Evolutionary conservation across 192 early-diverging fungal species (phyloP), one percentile per base, ranked within the genome.

Genomic region (Pecoramyces ruminantium): DNA sequence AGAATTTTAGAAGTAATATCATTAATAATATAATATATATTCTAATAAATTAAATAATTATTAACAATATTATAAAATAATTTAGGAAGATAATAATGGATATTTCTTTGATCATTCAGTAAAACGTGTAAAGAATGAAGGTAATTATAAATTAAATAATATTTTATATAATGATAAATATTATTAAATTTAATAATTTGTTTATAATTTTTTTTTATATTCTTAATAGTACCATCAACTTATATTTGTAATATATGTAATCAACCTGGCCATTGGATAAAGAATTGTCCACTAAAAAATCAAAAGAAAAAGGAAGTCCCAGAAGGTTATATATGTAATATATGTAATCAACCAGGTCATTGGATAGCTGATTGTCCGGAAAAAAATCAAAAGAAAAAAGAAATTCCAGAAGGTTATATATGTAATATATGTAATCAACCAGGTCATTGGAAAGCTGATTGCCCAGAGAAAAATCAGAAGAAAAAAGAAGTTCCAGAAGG

Each of bases 361-460:
- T 85, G 85, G 79, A 87, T 90, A 28, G 78, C 82, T 77, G 85
- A 92, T 21, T 88, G 89, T 77, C 87, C 87, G 13, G 81, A 81
- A 39, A 79, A 81, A 21, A 84, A 77, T 29, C 78, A 27, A 40
- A 51, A 81, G 21, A 18, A 30, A 0, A 82, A 29, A 29, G 78
- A 79, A n/a, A 27, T 80, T 18, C 82, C 85, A 27, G 78, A 80
- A 28, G 82, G 83, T 28, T 87, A 89, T 39, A 78, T 87, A 17
- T 87, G 92, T 81, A 83, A 85, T 25, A 85, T 85, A 11, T 92
- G 92, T 79, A 80, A 86, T 34, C 34, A 86, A 78, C 82, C 86
- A 28, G 92, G 92, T 4, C 90, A 92, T 82, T 85, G 85, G 79
- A 87, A 89, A 28, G 78, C 83, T 77, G 86, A 92, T 77, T 89